phyloP scores from a whole-genome alignment of 805 yeast species.

The Cyberlindnera xishuangbannaensis region DNA sequence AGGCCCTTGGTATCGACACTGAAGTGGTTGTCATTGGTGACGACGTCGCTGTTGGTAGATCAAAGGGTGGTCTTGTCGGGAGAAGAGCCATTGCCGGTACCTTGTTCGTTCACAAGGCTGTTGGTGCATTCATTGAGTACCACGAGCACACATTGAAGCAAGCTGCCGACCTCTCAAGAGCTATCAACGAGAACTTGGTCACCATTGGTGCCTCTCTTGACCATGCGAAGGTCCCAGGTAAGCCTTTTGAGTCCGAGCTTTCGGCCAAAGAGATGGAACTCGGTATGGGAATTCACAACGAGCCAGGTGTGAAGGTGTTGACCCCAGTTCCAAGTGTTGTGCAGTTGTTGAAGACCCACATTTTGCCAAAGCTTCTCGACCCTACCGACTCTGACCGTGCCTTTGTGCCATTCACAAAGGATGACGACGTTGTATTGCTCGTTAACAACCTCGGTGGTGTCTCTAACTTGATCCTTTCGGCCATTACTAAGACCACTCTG shows the following conservation, averaged over 20 bases:
- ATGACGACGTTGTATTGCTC: constrained; percentile 65
- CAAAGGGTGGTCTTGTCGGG: constrained; percentile 87
- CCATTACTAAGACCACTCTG: constrained; percentile 58
- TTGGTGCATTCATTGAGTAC: constrained; percentile 65
- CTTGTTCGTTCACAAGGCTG: constrained; percentile 73
- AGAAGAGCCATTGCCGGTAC: constrained; percentile 95
- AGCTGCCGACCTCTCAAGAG: constrained; percentile 53
- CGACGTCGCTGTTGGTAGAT: constrained; percentile 90
- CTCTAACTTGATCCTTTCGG: constrained; percentile 70
- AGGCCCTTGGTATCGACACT: constrained; percentile 64
- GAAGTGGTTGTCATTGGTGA: constrained; percentile 80
- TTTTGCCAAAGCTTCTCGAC: constrained; percentile 59
- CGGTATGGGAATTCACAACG: constrained; percentile 96
- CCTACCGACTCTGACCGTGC: constrained; percentile 68
- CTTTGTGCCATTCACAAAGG: constrained; percentile 61
- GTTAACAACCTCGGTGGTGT: constrained; percentile 90
- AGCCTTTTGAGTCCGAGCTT: constrained; percentile 49
- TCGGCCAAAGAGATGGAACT: constrained; percentile 68
- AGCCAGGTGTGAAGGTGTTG: constrained; percentile 66
- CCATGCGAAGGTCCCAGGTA: constrained; percentile 87
- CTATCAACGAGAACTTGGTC: constrained; percentile 60
- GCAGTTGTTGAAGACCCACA: constrained; percentile 45
- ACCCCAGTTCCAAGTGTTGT: constrained; percentile 64
- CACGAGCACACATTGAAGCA: constrained; percentile 39
- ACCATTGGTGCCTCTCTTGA: constrained; percentile 89